Percentiles rank a stretch among this genome's conserved stretches.
Conservation (phyloP, 2,329 filamentous ascomycete genomes). For the Cladobotryum mycophilum region DNA sequence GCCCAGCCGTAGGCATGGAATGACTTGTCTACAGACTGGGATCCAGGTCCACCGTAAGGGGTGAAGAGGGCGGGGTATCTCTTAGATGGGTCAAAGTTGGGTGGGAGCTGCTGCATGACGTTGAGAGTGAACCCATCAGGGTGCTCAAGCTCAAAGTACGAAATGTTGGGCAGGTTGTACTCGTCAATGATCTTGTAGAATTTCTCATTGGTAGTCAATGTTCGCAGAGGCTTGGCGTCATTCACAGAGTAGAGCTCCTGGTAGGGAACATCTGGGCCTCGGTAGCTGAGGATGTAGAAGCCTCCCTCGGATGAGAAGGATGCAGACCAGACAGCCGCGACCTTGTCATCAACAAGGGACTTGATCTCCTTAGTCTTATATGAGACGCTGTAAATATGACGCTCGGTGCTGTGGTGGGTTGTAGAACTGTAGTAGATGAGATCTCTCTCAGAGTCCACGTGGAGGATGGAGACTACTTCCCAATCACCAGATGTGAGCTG, state of each 20-base stretch:
- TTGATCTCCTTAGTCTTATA: constrained; percentile 48
- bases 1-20: constrained; percentile 53
- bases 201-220: constrained; percentile 53
- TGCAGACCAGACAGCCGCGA: constrained; percentile 54
- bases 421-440: constrained; percentile 61
- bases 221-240: constrained; percentile 45
- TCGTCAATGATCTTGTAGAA: constrained; percentile 49
- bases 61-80: constrained; percentile 63
- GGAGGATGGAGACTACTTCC: constrained; percentile 55
- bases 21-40: constrained; percentile 53
- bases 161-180: constrained; percentile 59
- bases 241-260: constrained; percentile 59
- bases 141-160: constrained; percentile 56
- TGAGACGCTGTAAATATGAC: constrained; percentile 61
- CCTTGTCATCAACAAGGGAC: constrained; percentile 54
- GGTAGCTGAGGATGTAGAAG: constrained; percentile 61
- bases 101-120: constrained; percentile 58
- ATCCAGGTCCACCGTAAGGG: constrained; percentile 61
- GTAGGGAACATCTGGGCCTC: constrained; percentile 61
- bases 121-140: constrained; percentile 56
- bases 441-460: constrained; percentile 50
- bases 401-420: constrained; percentile 59
- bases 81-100: constrained; percentile 55
- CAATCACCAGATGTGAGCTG: constrained; percentile 59
- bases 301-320: constrained; percentile 57